Percentiles rank a stretch among this genome's conserved stretches.
These are phyloP conservation scores for Ramichloridium luteum DNA, from an alignment of 2,329 filamentous ascomycete species.

Conservation along the genomic window DNA sequence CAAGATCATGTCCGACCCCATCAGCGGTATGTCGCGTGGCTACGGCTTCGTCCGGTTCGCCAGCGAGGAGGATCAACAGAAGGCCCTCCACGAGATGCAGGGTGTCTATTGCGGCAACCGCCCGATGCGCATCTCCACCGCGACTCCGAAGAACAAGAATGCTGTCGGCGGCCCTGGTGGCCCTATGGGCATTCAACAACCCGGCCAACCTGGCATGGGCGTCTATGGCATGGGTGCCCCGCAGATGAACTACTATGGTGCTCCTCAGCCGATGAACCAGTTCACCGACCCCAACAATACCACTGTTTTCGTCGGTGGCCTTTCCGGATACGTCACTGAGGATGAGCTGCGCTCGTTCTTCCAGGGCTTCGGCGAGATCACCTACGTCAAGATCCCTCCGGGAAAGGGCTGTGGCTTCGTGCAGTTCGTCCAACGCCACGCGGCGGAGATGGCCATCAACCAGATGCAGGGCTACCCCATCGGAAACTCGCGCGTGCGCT, in stretches of 20 bases:
- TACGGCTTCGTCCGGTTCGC: constrained; percentile 98
- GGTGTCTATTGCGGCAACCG: constrained; percentile 98
- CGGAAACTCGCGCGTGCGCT: constrained; percentile 91
- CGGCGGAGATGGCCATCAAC: constrained; percentile 99
- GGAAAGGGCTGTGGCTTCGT: constrained; percentile 99
- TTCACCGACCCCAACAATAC: constrained; percentile 99
- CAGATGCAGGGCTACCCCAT: constrained; percentile 99
- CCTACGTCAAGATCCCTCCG: constrained; percentile 98
- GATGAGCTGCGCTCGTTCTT: constrained; percentile 99
- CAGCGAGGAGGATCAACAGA: constrained; percentile 90
- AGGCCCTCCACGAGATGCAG: constrained; percentile 94
- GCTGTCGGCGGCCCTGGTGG: constrained; percentile 33
- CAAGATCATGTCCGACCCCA: constrained; percentile 99
- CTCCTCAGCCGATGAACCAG: constrained; percentile 87
- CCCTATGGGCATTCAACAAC: constrained; percentile 46
- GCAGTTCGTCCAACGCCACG: constrained; percentile 96
- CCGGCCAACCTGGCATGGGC: constrained; percentile 40
- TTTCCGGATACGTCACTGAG: constrained; percentile 96
- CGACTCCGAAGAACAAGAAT: constrained; percentile 85
- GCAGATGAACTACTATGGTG: constrained; percentile 54
- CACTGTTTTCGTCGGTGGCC: constrained; percentile 92
- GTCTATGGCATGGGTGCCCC: constrained; percentile 61
- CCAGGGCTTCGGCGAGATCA: constrained; percentile 98
- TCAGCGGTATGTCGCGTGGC: constrained; percentile 91
- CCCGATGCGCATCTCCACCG: constrained; percentile 96